These are phyloP conservation scores for Amanita polypyramis DNA, from an alignment of 768 basidiomycete genomes.

Conservation along the genomic window DNA sequence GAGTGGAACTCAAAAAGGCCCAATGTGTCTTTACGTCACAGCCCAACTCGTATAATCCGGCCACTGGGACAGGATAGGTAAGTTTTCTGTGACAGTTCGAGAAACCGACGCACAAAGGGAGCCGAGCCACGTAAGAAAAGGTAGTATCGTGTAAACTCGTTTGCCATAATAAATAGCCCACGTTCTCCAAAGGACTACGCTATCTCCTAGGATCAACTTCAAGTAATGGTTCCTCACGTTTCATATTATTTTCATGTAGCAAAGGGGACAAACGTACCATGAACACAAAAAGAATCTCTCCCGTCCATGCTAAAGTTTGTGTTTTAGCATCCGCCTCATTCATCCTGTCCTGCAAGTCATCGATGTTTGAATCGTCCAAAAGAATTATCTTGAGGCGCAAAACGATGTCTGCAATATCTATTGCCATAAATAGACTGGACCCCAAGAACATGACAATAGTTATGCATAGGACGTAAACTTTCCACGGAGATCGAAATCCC, in stretches of 20 bases:
- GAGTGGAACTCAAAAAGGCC: conserved; percentile 14
- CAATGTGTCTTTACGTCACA: conserved; percentile 18
- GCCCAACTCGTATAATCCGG: conserved; percentile 20
- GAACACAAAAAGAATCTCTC: conserved; percentile 21
- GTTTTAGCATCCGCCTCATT: conserved; percentile 14
- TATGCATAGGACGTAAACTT: conserved; percentile 14
- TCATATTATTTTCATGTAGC: neutral
- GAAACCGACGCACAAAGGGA: conserved; percentile 14
- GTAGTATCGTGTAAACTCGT: conserved; percentile 13
- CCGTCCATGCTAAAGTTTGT: conserved; percentile 18
- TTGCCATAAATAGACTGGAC: conserved; percentile 16
- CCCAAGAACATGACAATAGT: conserved; percentile 19
- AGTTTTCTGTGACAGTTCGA: neutral
- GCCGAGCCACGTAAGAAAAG: conserved; percentile 17
- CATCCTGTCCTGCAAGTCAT: conserved; percentile 11
- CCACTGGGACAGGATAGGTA: conserved; percentile 10
- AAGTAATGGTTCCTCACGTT: neutral
- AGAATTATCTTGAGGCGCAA: conserved; percentile 18
- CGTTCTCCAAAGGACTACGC: conserved; percentile 22
- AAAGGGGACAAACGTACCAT: conserved; percentile 12
- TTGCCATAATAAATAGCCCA: conserved; percentile 15
- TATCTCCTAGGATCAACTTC: conserved; percentile 20
- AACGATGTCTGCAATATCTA: conserved; percentile 19
- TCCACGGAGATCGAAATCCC: conserved; percentile 10
- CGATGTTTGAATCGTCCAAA: conserved; percentile 13